Conservation (phyloP, 306 rosid species). For the Notholithocarpus densiflorus region DNA sequence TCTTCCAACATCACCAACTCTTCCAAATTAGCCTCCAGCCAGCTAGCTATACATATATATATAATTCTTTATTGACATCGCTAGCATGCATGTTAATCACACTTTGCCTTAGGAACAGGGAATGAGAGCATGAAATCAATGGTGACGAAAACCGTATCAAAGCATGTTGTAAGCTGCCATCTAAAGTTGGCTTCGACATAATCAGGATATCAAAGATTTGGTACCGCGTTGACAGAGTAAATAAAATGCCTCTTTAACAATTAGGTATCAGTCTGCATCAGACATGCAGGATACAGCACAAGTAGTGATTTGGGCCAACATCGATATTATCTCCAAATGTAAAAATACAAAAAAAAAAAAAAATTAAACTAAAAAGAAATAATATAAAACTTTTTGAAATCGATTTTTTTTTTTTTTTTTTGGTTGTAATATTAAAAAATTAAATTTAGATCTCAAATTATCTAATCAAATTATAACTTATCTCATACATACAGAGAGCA, state of each 20-base stretch:
- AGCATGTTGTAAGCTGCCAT: not conserved
- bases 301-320: not conserved
- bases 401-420: too few species aligned
- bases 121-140: not conserved
- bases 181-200: not conserved
- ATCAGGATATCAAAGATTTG: not conserved
- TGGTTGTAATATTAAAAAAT: too few species aligned
- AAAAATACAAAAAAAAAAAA: not conserved
- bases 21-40: too few species aligned
- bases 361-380: too few species aligned
- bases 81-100: not conserved
- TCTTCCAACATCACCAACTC: too few species aligned
- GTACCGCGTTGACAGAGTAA: not conserved
- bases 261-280: slow-evolving; percentile 18
- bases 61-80: not conserved
- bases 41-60: too few species aligned
- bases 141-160: slow-evolving; percentile 1
- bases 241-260: not conserved
- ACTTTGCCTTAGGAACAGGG: too few species aligned
- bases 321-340: not conserved
- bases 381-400: too few species aligned
- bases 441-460: too few species aligned
- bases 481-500: too few species aligned
- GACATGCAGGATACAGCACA: not conserved
- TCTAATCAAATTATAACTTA: too few species aligned